Conservation (phyloP, 805 yeast genomes). For the Spathaspora passalidarum region DNA sequence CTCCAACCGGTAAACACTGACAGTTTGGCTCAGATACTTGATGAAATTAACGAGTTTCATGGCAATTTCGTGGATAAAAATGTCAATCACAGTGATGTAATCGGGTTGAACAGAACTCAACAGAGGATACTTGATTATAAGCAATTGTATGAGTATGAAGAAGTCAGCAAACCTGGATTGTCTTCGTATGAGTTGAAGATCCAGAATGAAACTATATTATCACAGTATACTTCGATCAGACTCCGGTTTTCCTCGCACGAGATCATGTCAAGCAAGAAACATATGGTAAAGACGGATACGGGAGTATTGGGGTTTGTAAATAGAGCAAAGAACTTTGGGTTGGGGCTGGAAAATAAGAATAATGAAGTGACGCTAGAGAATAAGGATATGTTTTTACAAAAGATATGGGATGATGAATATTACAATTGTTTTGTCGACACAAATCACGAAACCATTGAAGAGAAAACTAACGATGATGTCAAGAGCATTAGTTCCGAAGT, state of each 20-base stretch:
- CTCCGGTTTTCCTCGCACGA: slow-evolving; percentile 24
- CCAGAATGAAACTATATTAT: slow-evolving; percentile 34
- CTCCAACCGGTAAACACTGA: background rate
- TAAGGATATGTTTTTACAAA: slow-evolving; percentile 9
- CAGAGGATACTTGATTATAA: slow-evolving; percentile 33
- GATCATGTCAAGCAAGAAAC: background rate
- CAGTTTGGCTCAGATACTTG: slow-evolving; percentile 15
- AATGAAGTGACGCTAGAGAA: slow-evolving; percentile 7
- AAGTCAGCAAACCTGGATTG: slow-evolving; percentile 9
- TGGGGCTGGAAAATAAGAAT: background rate
- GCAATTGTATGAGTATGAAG: slow-evolving; percentile 17
- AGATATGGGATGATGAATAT: slow-evolving; percentile 13
- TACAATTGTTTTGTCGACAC: slow-evolving; percentile 1
- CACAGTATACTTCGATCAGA: slow-evolving; percentile 36
- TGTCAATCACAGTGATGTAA: background rate
- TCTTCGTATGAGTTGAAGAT: slow-evolving; percentile 23
- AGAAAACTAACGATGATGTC: background rate
- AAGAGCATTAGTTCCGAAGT: background rate
- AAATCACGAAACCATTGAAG: background rate
- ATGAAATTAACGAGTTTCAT: slow-evolving; percentile 31
- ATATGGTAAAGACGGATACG: background rate
- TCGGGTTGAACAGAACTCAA: slow-evolving; percentile 27
- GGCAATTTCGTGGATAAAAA: slow-evolving; percentile 21
- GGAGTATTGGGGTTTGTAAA: slow-evolving; percentile 27
- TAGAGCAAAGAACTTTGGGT: background rate